Evolutionary conservation across 139 green algal genomes (phyloP).

Genomic region (Mesotaenium endlicherianum): DNA sequence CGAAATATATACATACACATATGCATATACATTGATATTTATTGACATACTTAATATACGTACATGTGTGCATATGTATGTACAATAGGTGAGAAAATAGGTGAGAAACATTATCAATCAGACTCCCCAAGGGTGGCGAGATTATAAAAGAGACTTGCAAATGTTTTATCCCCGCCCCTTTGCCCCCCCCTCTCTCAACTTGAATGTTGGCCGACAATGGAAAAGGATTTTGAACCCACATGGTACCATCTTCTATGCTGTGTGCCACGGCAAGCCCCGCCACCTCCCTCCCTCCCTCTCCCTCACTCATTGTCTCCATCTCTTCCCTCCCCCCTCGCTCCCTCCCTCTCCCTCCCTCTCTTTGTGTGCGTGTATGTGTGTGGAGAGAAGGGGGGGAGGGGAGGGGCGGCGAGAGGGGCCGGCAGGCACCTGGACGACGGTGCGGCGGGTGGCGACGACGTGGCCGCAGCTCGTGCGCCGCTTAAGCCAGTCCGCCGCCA

Average conservation of each 20-base stretch:
- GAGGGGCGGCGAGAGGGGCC: no score
- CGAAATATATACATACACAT: no score
- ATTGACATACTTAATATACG: no score
- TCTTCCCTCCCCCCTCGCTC: background rate
- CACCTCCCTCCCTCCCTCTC: background rate
- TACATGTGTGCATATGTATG: no score
- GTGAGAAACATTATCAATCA: no score
- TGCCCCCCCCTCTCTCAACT: background rate
- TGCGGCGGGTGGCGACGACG: background rate
- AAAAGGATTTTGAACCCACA: background rate
- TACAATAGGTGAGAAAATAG: no score
- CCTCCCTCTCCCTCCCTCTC: no score
- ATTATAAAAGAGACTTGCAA: no score
- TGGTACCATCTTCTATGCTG: background rate
- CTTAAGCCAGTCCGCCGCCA: conserved; percentile 21
- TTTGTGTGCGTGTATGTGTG: background rate
- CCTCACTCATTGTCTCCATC: background rate
- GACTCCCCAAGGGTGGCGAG: no score
- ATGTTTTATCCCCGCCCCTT: background rate
- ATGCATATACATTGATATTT: no score
- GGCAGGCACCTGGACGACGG: background rate
- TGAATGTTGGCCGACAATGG: background rate
- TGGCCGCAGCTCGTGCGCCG: background rate
- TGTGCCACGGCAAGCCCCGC: background rate
- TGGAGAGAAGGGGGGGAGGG: no score